phyloP scores from a whole-genome alignment of 805 yeast species.

The Sungouiella thailandica region DNA sequence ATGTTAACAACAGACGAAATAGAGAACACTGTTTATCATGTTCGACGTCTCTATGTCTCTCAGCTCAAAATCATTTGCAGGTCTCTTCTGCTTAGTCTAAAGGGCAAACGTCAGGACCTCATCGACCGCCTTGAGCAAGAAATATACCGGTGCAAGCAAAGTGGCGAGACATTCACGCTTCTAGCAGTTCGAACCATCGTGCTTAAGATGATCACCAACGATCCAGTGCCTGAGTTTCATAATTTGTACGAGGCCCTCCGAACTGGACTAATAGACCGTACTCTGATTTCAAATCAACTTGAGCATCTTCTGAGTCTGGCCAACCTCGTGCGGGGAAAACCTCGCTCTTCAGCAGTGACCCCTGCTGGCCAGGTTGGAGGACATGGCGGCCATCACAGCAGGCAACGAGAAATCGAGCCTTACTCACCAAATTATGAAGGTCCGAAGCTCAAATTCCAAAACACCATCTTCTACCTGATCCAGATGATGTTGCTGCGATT shows the following conservation, averaged over 20 bases:
- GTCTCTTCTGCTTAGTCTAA: conserved; percentile 41
- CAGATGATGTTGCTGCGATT: conserved; percentile 42
- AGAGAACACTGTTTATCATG: conserved; percentile 23
- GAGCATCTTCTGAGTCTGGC: neutral
- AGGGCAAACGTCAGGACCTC: conserved; percentile 61
- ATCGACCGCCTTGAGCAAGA: conserved; percentile 49
- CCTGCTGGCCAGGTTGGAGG: neutral
- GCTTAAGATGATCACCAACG: conserved; percentile 28
- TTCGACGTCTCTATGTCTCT: conserved; percentile 41
- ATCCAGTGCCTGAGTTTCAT: conserved; percentile 33
- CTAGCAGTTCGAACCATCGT: conserved; percentile 43
- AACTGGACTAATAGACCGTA: conserved; percentile 15
- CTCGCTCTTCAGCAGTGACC: neutral
- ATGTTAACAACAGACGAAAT: conserved; percentile 5
- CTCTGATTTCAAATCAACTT: neutral
- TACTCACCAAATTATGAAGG: conserved; percentile 14
- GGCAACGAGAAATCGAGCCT: too few relatives aligned
- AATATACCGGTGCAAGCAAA: conserved; percentile 36
- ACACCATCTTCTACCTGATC: conserved; percentile 52
- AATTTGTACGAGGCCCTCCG: conserved; percentile 24
- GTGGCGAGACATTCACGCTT: conserved; percentile 39
- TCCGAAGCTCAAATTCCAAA: conserved; percentile 44
- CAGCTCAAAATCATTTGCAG: conserved; percentile 52
- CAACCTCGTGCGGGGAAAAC: neutral
- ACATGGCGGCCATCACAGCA: neutral